These are phyloP conservation scores for Malassezia equina DNA, from an alignment of 1,284 basidiomycete genomes.

Conservation along the genomic window DNA sequence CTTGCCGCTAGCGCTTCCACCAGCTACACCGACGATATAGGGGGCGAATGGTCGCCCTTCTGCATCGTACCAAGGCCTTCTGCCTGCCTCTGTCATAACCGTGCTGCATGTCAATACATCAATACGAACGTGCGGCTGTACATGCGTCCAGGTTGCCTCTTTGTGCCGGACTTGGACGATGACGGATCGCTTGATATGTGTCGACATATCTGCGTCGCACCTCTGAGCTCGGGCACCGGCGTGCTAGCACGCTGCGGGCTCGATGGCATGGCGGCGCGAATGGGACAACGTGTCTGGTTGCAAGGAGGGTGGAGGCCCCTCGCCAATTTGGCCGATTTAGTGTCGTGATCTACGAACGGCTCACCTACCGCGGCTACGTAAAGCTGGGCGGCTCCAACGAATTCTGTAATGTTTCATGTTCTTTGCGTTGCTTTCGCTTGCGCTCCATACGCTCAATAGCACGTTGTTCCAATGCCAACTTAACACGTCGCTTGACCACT, in stretches of 20 bases:
- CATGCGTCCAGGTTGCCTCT: slow-evolving; percentile 22
- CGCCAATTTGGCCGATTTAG: background rate
- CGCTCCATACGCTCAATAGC: slow-evolving; percentile 24
- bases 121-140: slow-evolving; percentile 21
- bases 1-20: slow-evolving; percentile 62
- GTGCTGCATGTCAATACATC: slow-evolving; percentile 14
- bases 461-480: slow-evolving; percentile 57
- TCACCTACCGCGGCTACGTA: too few relatives aligned
- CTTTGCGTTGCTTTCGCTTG: background rate
- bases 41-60: slow-evolving; percentile 56
- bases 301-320: background rate
- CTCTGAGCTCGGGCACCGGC: slow-evolving; percentile 2
- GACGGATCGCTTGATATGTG: background rate
- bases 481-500: slow-evolving; percentile 62
- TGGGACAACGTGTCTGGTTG: background rate
- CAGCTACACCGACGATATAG: slow-evolving; percentile 17
- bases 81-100: slow-evolving; percentile 30
- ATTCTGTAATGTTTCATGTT: background rate
- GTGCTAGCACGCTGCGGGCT: background rate
- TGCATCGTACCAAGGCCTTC: slow-evolving; percentile 49
- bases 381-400: too few relatives aligned
- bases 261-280: background rate
- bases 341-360: too few relatives aligned
- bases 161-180: background rate
- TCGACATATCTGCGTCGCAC: background rate